Evolutionary conservation across 1,139 yeast species (phyloP), one percentile per base, ranked within the genome.

Genomic region (Barnettozyma hawaiiensis): DNA sequence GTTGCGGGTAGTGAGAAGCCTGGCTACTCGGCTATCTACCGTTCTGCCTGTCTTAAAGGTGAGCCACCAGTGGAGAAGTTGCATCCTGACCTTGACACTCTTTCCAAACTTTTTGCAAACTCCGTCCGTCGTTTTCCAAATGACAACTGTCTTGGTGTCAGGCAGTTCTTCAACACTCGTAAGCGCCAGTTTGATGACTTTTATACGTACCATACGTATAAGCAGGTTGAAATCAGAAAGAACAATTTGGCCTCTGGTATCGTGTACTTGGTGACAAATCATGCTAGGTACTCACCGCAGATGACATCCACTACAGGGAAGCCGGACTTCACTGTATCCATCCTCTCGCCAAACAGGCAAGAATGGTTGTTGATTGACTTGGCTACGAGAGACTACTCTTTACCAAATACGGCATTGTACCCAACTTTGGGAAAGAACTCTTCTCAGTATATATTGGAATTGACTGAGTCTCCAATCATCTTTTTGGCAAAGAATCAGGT

Each of bases 341-440:
- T 81, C 15, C 69, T 73, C 51, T 70, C 81, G 14, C 71, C 74
- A 37, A 81, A 81, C 58, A 61, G 77, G 39, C 58, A 65, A 9
- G 81, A 79, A 54, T 81, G 86, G 86, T 57, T 70, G 4, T 58
- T 79, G 23, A 59, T 81, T 16, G 86, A 81, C 57, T 57, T 78
- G 49, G 84, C 84, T 0, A 73, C 81, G 49, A 67, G 71, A 32
- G 63, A 71, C 16, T 75, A 72, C 55, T 66, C 76, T 8, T 55
- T 81, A 34, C 66, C 79, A 36, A 70, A 70, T 50, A 80, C 83
- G 19, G 76, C 85, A 3, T 62, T 81, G 39, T 81, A 81, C 59
- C 82, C 80, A 48, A 78, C 85, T 5, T 63, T 81, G 53, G 86
- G 86, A 2, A 69, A 75, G 2, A 73, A 71, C 19, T 70, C 85